Base-by-base conservation (phyloP, 2,329 filamentous ascomycete genomes). In the Grosmannia serpens region DNA sequence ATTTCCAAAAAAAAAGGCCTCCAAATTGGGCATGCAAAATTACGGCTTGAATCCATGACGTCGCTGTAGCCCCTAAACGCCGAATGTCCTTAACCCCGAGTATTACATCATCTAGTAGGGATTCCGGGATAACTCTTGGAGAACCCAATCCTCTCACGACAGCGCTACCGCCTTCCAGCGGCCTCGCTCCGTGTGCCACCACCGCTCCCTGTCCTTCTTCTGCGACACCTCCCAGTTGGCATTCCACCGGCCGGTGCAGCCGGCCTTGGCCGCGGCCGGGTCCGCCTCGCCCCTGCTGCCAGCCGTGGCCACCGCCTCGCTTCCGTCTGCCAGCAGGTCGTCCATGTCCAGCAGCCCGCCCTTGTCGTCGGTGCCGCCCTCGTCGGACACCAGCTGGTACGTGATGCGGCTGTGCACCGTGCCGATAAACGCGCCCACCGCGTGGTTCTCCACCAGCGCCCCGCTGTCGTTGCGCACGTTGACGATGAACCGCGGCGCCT, bases 351-450 rank as follows among this genome's bases (percentile, higher is more conserved):
- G 73, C 2, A 86, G 69, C 1, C 81, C 79, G 20, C 82, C 80
- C 53, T 79, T 75, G 33, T 81, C 78, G 60, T 85, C 81, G 2
- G 73, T 73, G 1, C 75, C 79, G 0, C 82, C 82, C 0, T 68
- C 64, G 57, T 88, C 84, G 0, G 86, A 77, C 20, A 73, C 68
- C 13, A 91, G 71, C 47, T 75, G 72, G 65, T 90, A 91, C 22
- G 70, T 66, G 56, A 91, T 83, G 33, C 68, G 70, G 53, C 82
- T 86, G 33, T 74, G 77, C 3, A 84, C 66, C 1, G 76, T 75
- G 20, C 87, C 87, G 8, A 89, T 68, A 66, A 81, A 89, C 0
- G 79, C 80, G 0, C 77, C 83, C 22, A 89, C 70, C 4, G 75
- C 76, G 55, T 79, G 81, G 2, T 76, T 74, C 33, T 84, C 77